Evolutionary conservation across 495 filamentous ascomycete genomes (phyloP).

Genomic region (Penicillium bialowiezense): DNA sequence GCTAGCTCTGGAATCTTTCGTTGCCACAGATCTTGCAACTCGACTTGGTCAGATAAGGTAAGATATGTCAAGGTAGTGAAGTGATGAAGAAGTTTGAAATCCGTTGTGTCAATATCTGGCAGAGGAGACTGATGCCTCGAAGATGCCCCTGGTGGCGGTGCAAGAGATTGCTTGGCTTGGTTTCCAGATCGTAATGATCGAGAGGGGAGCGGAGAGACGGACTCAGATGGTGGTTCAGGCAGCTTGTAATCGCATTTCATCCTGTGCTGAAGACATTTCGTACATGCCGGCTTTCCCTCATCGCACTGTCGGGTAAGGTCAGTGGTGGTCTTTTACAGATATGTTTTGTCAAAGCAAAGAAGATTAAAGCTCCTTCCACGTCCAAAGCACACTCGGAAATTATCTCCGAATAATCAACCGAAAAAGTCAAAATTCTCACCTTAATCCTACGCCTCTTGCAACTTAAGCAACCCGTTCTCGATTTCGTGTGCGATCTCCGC

Average conservation of each 20-base stretch:
- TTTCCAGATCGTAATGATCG: no score
- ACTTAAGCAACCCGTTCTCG: neutral
- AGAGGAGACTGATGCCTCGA: neutral
- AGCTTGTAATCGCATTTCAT: neutral
- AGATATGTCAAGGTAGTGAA: constrained; percentile 15
- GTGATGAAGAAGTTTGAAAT: constrained; percentile 23
- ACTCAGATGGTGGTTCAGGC: no score
- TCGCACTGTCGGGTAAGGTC: neutral
- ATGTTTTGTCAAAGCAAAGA: no score
- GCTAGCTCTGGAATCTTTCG: neutral
- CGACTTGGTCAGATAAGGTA: constrained; percentile 10
- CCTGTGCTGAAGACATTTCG: neutral
- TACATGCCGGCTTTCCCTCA: neutral
- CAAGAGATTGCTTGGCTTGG: no score
- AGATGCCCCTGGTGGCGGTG: neutral
- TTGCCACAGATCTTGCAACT: neutral
- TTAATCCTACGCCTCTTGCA: neutral
- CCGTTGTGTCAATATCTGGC: neutral
- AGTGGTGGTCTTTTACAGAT: neutral
- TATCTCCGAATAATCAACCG: no score
- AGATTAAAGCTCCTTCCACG: no score
- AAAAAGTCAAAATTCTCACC: no score
- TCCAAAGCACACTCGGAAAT: no score
- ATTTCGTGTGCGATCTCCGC: neutral
- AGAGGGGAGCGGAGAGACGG: no score